Conservation (phyloP, 768 basidiomycete species). For the Hysterangium stoloniferum region DNA sequence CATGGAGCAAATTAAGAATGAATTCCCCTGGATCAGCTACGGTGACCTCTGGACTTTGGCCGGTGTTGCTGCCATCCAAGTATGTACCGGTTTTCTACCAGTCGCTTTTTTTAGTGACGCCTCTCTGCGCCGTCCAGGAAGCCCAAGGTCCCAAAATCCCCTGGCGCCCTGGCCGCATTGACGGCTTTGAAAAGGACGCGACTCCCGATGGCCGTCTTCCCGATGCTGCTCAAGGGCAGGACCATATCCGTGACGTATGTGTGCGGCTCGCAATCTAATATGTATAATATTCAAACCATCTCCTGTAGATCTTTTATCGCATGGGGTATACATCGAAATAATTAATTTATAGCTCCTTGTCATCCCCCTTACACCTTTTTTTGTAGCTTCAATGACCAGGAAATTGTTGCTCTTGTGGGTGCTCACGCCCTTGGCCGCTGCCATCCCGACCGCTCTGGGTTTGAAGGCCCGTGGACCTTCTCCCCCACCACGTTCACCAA, state of each 20-base stretch:
- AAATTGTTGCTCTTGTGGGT: slow-evolving; percentile 91
- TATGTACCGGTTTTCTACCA: slow-evolving; percentile 16
- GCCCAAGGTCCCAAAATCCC: slow-evolving; percentile 88
- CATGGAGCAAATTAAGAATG: slow-evolving; percentile 81
- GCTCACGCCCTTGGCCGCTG: slow-evolving; percentile 96
- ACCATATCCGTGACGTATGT: slow-evolving; percentile 75
- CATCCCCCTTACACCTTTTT: slow-evolving; percentile 11
- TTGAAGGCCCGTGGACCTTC: slow-evolving; percentile 93
- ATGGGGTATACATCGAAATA: slow-evolving; percentile 56
- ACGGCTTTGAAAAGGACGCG: slow-evolving; percentile 65
- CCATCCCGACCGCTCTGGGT: slow-evolving; percentile 80
- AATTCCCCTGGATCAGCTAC: slow-evolving; percentile 92
- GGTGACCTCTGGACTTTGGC: slow-evolving; percentile 96
- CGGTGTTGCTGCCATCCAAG: slow-evolving; percentile 84
- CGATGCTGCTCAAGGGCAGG: slow-evolving; percentile 74
- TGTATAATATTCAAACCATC: neutral
- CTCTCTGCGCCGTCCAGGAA: slow-evolving; percentile 41
- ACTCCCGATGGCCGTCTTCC: slow-evolving; percentile 89
- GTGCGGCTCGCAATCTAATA: neutral
- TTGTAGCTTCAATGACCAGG: slow-evolving; percentile 84
- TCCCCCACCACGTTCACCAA: slow-evolving; percentile 84
- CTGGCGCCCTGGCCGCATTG: slow-evolving; percentile 91
- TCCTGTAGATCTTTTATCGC: slow-evolving; percentile 69
- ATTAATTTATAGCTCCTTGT: neutral
- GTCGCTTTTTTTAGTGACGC: neutral